Evolutionary conservation across 1,139 yeast genomes (phyloP), one percentile per base, ranked within the genome.

Genomic region (Candida tetrigidarum): DNA sequence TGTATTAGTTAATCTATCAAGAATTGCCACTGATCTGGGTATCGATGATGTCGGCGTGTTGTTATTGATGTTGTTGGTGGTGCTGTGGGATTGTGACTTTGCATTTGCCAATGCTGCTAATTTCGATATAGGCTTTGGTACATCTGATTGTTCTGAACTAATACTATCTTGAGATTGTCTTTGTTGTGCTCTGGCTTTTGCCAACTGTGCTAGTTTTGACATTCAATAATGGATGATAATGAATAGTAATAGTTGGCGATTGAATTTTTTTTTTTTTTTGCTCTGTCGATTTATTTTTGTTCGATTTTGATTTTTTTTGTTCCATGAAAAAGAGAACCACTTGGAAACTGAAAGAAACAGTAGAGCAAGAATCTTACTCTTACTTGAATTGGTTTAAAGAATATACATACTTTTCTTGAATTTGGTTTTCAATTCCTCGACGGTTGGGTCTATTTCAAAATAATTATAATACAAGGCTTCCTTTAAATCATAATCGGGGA

Each of bases 391-490:
- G n/a, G n/a, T n/a, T n/a, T n/a, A n/a, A n/a, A n/a, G n/a, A n/a
- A 15, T 8, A 63, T 66, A 73, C 80, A 53, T 74, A 75, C 80
- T 69, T 59, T 67, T 75, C 48, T 69, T 67, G 52, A 60, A 76
- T 55, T 65, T 68, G 40, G 73, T 63, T 53, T 76, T 77, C 44
- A 86, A 59, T 50, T 82, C 85, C 30, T 64, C 70, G 10, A 82
- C 56, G 0, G 89, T 63, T n/a, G 75, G 73, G 3, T 74, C 80
- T 6, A 82, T 55, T 41, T 81, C 83, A 57, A 80, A 80, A 59
- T 83, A 83, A 55, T 81, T 80, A 54, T 70, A 72, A 73, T 83
- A 84, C 11, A 87, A 68, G 0, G 83, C 70, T 50, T 83, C 86
- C 53, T 82, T 79, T 48, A 86, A 64, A 39, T 76, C 80, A 10